Conservation (phyloP, 371 early-diverging fungal species). For the Cladochytrium tenue region DNA sequence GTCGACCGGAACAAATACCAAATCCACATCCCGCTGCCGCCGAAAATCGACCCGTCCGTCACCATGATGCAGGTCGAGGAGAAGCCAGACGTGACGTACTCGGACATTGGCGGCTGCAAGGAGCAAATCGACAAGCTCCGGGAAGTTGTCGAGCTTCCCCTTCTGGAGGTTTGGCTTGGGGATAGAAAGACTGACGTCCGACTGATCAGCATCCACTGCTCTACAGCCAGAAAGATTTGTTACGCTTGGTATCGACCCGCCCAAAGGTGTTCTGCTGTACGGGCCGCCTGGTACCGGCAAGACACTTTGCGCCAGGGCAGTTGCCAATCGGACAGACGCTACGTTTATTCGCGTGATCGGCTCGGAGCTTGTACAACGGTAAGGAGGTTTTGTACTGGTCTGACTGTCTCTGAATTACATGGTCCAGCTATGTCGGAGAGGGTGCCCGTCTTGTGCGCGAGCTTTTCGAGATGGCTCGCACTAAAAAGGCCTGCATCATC, state of each 20-base stretch:
- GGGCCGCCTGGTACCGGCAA: slow-evolving; percentile 99
- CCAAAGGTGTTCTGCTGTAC: slow-evolving; percentile 98
- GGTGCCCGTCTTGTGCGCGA: slow-evolving; percentile 99
- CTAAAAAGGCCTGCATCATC: slow-evolving; percentile 98
- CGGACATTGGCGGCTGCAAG: slow-evolving; percentile 99
- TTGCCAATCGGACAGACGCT: slow-evolving; percentile 99
- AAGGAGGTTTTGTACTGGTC: slow-evolving; percentile 25
- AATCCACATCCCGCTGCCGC: slow-evolving; percentile 98
- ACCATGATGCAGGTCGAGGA: slow-evolving; percentile 99
- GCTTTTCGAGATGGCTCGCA: slow-evolving; percentile 98
- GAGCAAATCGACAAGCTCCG: slow-evolving; percentile 99
- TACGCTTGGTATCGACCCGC: slow-evolving; percentile 93
- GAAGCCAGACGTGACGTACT: slow-evolving; percentile 99
- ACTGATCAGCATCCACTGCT: neutral
- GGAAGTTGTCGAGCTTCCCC: slow-evolving; percentile 99
- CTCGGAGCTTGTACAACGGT: slow-evolving; percentile 98
- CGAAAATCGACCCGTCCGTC: slow-evolving; percentile 99
- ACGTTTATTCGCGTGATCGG: slow-evolving; percentile 99
- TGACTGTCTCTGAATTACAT: slow-evolving; percentile 1
- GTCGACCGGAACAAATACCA: slow-evolving; percentile 99
- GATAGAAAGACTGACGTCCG: neutral
- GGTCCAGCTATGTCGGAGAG: slow-evolving; percentile 89
- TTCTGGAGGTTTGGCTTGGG: slow-evolving; percentile 68
- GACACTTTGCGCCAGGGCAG: slow-evolving; percentile 99
- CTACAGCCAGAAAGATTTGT: slow-evolving; percentile 86